Percentiles rank a stretch among this genome's conserved stretches.
phyloP scores from a whole-genome alignment of 2,329 filamentous ascomycete genomes.

The Chlorencoelia australis region DNA sequence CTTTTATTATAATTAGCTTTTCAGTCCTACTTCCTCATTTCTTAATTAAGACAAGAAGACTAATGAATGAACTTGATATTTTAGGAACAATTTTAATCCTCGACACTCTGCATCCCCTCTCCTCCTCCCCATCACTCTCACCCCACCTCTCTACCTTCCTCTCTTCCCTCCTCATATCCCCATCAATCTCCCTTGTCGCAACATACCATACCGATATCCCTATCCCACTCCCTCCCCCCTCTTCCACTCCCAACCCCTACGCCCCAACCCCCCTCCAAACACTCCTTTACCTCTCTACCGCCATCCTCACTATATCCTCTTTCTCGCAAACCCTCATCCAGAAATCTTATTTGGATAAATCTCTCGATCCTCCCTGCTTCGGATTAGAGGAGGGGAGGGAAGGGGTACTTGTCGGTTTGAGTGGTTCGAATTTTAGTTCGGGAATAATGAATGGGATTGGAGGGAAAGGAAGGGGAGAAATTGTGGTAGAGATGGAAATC shows the following conservation, averaged over 20 bases:
- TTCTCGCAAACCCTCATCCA: conserved; percentile 64
- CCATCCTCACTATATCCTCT: conserved; percentile 64
- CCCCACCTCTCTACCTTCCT: conserved; percentile 60
- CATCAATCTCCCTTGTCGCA: conserved; percentile 61
- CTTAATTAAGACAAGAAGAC: too few species aligned
- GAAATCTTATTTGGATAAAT: conserved; percentile 67
- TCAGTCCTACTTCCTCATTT: too few species aligned
- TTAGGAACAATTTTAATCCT: too few species aligned
- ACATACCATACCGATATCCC: conserved; percentile 79
- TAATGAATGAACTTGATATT: too few species aligned
- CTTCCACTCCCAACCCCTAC: conserved; percentile 39
- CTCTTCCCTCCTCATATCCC: conserved; percentile 54
- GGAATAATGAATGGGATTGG: conserved; percentile 10
- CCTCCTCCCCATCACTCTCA: conserved; percentile 40
- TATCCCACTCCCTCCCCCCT: conserved; percentile 45
- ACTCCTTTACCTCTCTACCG: conserved; percentile 79
- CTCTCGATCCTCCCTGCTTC: conserved; percentile 64
- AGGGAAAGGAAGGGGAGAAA: conserved; percentile 32
- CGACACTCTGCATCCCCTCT: conserved; percentile 66
- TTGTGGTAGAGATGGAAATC: conserved; percentile 80
- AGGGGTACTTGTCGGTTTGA: conserved; percentile 56
- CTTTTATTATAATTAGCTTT: too few species aligned
- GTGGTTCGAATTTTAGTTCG: conserved; percentile 31
- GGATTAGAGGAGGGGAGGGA: conserved; percentile 70
- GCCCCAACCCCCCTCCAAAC: conserved; percentile 61